These are phyloP conservation scores for Malassezia brasiliensis DNA, from an alignment of 1,284 basidiomycete species.

Conservation along the genomic window DNA sequence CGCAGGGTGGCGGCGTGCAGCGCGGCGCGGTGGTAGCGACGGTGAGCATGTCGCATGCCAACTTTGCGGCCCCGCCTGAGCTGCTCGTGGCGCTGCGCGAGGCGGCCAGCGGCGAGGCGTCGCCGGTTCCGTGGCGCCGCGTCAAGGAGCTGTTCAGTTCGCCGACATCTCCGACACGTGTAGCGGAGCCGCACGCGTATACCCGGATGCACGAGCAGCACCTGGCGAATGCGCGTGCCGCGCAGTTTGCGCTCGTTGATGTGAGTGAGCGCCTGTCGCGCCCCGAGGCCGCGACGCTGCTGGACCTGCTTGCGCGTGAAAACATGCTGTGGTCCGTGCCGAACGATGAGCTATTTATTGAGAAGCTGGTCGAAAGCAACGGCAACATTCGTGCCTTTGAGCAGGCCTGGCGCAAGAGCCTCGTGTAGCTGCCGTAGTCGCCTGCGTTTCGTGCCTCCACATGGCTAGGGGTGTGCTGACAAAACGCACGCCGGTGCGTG, in stretches of 20 bases:
- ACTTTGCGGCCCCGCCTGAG: constrained; percentile 23
- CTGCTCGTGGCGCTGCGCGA: constrained; percentile 23
- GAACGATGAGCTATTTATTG: constrained; percentile 38
- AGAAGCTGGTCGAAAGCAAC: constrained; percentile 36
- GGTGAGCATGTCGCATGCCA: constrained; percentile 27
- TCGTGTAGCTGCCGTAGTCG: neutral
- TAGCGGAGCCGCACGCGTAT: constrained; percentile 30
- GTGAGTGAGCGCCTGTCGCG: constrained; percentile 20
- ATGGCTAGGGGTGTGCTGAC: neutral
- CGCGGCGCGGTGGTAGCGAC: constrained; percentile 26
- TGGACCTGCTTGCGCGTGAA: constrained; percentile 27
- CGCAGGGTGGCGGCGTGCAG: constrained; percentile 3
- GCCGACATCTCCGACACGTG: constrained; percentile 12
- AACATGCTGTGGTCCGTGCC: constrained; percentile 23
- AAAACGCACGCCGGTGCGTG: neutral
- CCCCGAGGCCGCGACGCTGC: constrained; percentile 26
- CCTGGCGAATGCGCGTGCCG: constrained; percentile 21
- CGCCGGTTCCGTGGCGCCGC: constrained; percentile 6
- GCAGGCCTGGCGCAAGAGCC: constrained; percentile 20
- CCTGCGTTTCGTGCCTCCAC: neutral
- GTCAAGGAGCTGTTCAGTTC: constrained; percentile 3
- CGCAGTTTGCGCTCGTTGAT: constrained; percentile 10
- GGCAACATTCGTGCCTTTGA: constrained; percentile 34
- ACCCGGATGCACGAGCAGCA: constrained; percentile 25
- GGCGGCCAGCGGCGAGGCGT: constrained; percentile 3